phyloP scores from a whole-genome alignment of 2,329 filamentous ascomycete genomes.

The Penicillium sp. region DNA sequence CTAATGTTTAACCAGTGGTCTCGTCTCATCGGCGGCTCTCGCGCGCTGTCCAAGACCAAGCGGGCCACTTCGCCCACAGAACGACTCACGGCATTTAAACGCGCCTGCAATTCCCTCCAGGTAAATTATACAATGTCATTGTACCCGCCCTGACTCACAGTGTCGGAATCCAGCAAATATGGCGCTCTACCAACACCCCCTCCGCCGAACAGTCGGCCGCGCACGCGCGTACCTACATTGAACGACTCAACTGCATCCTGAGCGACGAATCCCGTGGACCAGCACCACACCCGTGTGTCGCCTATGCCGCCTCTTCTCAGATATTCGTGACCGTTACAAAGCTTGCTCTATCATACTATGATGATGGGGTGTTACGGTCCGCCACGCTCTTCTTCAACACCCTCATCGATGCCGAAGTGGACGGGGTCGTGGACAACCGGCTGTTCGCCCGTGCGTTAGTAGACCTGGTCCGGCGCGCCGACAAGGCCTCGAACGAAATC shows the following conservation, averaged over 20 bases:
- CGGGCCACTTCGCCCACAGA: conserved; percentile 54
- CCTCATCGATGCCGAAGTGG: conserved; percentile 92
- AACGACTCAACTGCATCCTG: conserved; percentile 62
- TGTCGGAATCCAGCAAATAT: conserved; percentile 49
- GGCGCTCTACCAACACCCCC: conserved; percentile 53
- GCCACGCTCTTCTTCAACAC: conserved; percentile 84
- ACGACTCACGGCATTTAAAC: conserved; percentile 58
- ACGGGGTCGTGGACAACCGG: conserved; percentile 83
- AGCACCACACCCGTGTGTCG: conserved; percentile 84
- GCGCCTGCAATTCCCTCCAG: conserved; percentile 57
- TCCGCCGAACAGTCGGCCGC: conserved; percentile 50
- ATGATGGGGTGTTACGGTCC: conserved; percentile 79
- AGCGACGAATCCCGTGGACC: conserved; percentile 85
- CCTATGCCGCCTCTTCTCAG: conserved; percentile 78
- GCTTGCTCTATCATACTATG: conserved; percentile 77
- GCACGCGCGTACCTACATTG: conserved; percentile 51
- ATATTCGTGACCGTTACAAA: conserved; percentile 87
- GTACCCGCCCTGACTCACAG: conserved; percentile 5
- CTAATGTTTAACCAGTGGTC: conserved; percentile 48
- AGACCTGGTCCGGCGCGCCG: conserved; percentile 72
- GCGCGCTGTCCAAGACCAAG: conserved; percentile 47
- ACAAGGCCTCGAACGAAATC: conserved; percentile 65
- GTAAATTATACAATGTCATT: conserved; percentile 30
- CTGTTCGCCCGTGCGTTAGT: conserved; percentile 83
- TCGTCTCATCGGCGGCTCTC: conserved; percentile 57